Evolutionary conservation across 805 yeast genomes (phyloP), one percentile per base, ranked within the genome.

Genomic region (Candida piceae): DNA sequence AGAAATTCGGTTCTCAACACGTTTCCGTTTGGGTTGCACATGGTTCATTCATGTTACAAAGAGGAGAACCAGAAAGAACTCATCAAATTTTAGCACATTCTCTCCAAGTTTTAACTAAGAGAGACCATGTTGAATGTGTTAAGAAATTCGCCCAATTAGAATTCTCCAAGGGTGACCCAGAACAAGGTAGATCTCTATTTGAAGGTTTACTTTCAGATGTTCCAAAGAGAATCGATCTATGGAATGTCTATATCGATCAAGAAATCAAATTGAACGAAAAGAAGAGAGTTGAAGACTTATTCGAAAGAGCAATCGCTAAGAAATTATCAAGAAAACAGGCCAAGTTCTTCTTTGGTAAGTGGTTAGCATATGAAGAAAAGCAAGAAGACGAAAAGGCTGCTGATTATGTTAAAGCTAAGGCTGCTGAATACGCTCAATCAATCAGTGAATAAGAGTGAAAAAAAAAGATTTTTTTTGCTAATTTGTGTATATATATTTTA

Each of bases 181-280:
- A 90, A 62, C 90, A 89, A 60, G 98, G 95, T 37, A 80, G 97
- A 58, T 85, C 97, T 1, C 70, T 90, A 49, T 86, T 90, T 54
- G 97, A 90, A 66, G 97, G 97, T 41, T 73, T 90, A 46, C 62
- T 90, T 36, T 76, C 90, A 17, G 93, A 89, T 56, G 90, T 84
- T 32, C 93, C 96, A 36, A 87, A 87, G 70, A 78, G 95, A 64
- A 76, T 86, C 44, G 98, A 90, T 61, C 62, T 90, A 44, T 90
- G 97, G 97, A 89, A 84, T 54, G 95, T 90, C 28, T 90, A 88
- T 62, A 74, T 90, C 46, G 98, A 90, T 60, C 95, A 86, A 60
- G 97, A 90, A 61, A 80, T 86, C 52, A 88, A 86, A 62, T 56
- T 62, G 20, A 75, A 72, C 36, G 82, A 78, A 35, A 80, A 79